A percentile compares a stretch with the other conserved stretches of the same genome.
These are phyloP conservation scores for Tardiomyces depauwii DNA, from an alignment of 1,139 yeast species.

Conservation along the genomic window DNA sequence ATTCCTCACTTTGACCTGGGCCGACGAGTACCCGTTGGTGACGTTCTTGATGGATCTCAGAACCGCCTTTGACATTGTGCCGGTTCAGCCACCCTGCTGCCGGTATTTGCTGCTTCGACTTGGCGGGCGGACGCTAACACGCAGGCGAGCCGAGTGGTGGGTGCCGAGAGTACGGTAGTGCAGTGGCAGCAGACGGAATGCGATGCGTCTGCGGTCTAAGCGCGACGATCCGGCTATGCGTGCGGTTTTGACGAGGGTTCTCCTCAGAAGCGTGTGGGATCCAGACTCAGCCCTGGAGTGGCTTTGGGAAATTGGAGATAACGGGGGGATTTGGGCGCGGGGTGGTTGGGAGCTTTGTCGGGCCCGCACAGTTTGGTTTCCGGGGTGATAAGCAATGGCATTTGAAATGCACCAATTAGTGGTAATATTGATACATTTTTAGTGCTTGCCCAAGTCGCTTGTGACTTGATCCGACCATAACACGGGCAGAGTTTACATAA, in stretches of 20 bases:
- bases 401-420: no score
- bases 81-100: not conserved
- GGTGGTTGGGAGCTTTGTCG: no score
- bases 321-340: no score
- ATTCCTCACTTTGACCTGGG: constrained; percentile 81
- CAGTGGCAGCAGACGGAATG: not conserved
- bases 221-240: not conserved
- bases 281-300: no score
- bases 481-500: no score
- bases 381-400: no score
- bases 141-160: not conserved
- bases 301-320: no score
- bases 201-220: not conserved
- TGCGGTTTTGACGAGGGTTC: not conserved
- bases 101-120: not conserved
- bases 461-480: no score
- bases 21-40: constrained; percentile 80
- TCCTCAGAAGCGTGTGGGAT: not conserved
- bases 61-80: constrained; percentile 57
- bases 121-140: not conserved
- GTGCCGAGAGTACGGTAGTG: not conserved
- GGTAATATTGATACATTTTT: no score
- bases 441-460: no score
- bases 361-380: no score
- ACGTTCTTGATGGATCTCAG: constrained; percentile 87